A percentile compares a stretch with the other conserved stretches of the same genome.
Conservation (phyloP, 2,329 filamentous ascomycete genomes). For the Microsporum ferrugineum region DNA sequence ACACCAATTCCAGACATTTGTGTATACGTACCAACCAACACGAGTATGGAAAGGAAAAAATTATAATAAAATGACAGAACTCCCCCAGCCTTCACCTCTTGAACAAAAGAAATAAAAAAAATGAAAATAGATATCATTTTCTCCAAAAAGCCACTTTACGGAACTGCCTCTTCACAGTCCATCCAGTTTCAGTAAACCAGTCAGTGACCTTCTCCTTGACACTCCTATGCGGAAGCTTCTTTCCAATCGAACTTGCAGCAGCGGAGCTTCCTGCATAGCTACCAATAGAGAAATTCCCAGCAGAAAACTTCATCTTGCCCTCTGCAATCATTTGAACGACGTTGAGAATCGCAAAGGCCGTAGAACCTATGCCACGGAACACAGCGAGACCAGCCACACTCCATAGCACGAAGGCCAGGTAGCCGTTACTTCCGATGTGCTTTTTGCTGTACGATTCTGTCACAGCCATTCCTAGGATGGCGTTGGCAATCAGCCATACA, state of each 20-base stretch:
- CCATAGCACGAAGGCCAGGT: conserved; percentile 90
- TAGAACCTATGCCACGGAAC: conserved; percentile 74
- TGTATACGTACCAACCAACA: neutral
- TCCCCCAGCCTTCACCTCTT: neutral
- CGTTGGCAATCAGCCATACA: conserved; percentile 85
- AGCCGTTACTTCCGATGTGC: conserved; percentile 69
- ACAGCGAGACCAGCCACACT: conserved; percentile 72
- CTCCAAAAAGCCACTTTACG: conserved; percentile 33
- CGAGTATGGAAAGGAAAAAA: neutral
- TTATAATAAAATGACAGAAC: neutral
- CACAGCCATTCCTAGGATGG: conserved; percentile 84
- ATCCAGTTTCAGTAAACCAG: conserved; percentile 26
- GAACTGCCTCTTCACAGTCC: conserved; percentile 24
- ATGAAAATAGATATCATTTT: conserved; percentile 18
- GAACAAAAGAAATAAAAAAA: neutral
- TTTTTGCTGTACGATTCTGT: conserved; percentile 68
- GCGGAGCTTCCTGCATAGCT: conserved; percentile 10
- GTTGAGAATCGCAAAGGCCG: conserved; percentile 74
- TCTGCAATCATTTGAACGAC: conserved; percentile 75
- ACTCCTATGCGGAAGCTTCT: conserved; percentile 19
- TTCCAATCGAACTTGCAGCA: conserved; percentile 10
- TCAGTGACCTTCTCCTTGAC: conserved; percentile 27
- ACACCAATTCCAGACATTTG: neutral
- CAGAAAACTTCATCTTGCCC: conserved; percentile 56
- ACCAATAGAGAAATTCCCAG: conserved; percentile 17